Conservation (phyloP, 108 stramenopile species). For the Cylindrotheca fusiformis region DNA sequence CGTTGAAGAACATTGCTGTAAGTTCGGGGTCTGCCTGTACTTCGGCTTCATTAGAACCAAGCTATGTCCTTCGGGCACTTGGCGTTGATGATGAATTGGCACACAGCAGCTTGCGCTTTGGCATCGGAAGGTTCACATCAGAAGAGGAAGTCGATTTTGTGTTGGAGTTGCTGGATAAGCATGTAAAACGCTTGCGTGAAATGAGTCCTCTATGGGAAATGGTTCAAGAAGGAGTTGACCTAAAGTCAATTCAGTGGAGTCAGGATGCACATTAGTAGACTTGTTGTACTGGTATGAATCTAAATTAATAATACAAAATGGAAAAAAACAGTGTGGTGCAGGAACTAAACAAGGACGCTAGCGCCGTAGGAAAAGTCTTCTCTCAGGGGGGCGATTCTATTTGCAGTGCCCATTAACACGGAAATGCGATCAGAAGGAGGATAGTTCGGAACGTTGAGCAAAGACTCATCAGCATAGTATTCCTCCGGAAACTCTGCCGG, state of each 20-base stretch:
- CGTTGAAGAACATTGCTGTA: conserved; percentile 98
- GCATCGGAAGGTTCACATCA: conserved; percentile 95
- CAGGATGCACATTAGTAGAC: conserved; percentile 85
- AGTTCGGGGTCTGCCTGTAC: conserved; percentile 98
- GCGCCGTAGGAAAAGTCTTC: conserved; percentile 28
- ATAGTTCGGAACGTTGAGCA: neutral
- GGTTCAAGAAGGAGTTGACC: conserved; percentile 99
- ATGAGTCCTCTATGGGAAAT: conserved; percentile 99
- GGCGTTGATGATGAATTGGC: conserved; percentile 99
- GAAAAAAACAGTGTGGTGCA: neutral
- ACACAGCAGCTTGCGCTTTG: conserved; percentile 96
- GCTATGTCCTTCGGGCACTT: conserved; percentile 96
- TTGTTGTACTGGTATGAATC: neutral
- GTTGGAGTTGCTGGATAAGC: conserved; percentile 86
- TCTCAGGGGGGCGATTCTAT: conserved; percentile 17
- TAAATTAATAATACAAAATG: neutral
- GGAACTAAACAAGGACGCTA: conserved; percentile 17
- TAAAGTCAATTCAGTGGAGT: conserved; percentile 97
- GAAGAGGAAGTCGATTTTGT: conserved; percentile 97
- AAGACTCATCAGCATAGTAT: neutral
- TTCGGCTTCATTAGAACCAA: conserved; percentile 96
- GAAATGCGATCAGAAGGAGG: conserved; percentile 15
- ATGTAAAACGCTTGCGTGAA: conserved; percentile 93
- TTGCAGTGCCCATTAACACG: conserved; percentile 17
- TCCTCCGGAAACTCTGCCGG: neutral